phyloP scores from a whole-genome alignment of 2,329 filamentous ascomycete species.

The Stachybotrys echinatus region DNA sequence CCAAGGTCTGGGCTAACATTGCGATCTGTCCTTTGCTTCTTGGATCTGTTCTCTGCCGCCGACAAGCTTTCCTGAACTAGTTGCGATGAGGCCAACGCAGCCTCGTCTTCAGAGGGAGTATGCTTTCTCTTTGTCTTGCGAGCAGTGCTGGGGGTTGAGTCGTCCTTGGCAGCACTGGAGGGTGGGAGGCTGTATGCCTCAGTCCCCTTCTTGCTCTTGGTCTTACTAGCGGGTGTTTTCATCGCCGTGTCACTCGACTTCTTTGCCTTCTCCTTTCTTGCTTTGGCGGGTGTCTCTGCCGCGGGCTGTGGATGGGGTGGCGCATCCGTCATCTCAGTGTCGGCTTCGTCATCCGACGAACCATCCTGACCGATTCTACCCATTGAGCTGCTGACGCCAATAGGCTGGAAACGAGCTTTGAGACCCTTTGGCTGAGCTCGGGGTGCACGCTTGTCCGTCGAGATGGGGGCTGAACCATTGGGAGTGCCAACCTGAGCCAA shows the following conservation, averaged over 20 bases:
- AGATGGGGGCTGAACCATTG: constrained; percentile 24
- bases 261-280: constrained; percentile 28
- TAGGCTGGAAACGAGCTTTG: constrained; percentile 61
- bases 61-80: constrained; percentile 25
- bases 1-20: constrained; percentile 27
- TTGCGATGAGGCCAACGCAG: constrained; percentile 26
- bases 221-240: constrained; percentile 15
- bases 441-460: constrained; percentile 44
- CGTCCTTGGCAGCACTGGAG: constrained; percentile 7
- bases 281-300: constrained; percentile 16
- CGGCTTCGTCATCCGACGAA: constrained; percentile 38
- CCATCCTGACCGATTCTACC: constrained; percentile 34
- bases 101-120: constrained; percentile 30
- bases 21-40: constrained; percentile 30
- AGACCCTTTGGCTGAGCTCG: constrained; percentile 64
- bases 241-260: constrained; percentile 17
- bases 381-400: constrained; percentile 43
- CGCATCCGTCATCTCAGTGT: constrained; percentile 38
- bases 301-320: constrained; percentile 15
- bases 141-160: constrained; percentile 13
- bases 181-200: constrained; percentile 9
- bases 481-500: constrained; percentile 49
- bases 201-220: constrained; percentile 25
- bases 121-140: constrained; percentile 33
- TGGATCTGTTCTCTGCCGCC: constrained; percentile 28